A percentile compares a stretch with the other conserved stretches of the same genome.
These are phyloP conservation scores for Candolleomyces eurysporus DNA, from an alignment of 768 basidiomycete species.

Conservation along the genomic window DNA sequence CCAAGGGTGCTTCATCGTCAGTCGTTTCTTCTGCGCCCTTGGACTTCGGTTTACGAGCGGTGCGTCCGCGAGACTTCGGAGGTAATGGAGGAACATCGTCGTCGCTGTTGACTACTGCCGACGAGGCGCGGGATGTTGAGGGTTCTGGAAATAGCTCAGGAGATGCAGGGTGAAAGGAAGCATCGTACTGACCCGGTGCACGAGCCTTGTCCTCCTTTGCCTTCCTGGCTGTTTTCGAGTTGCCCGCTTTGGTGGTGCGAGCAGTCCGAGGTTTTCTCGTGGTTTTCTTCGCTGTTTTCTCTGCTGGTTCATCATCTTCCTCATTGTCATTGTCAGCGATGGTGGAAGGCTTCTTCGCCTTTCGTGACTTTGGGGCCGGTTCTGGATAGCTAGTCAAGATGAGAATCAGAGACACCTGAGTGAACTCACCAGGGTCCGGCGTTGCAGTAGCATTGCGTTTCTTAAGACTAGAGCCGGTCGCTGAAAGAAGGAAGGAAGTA, in stretches of 20 bases:
- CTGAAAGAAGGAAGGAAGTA: too few relatives aligned
- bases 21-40: background rate
- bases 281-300: background rate
- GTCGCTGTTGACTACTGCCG: background rate
- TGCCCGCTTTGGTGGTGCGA: background rate
- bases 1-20: background rate
- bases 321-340: background rate
- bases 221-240: background rate
- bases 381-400: background rate
- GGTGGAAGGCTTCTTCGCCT: background rate
- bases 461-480: background rate
- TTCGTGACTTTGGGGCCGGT: background rate
- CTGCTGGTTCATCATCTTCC: background rate
- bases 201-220: background rate
- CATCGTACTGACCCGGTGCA: background rate
- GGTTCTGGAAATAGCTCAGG: background rate
- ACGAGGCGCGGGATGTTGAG: background rate
- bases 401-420: background rate
- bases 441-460: background rate
- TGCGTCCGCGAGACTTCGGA: background rate
- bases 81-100: background rate
- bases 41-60: constrained; percentile 2
- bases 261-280: background rate
- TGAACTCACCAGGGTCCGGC: background rate
- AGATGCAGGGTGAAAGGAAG: background rate